These are phyloP conservation scores for Amoebophrya sp. DNA, from an alignment of 169 alveolate genomes.

Conservation along the genomic window DNA sequence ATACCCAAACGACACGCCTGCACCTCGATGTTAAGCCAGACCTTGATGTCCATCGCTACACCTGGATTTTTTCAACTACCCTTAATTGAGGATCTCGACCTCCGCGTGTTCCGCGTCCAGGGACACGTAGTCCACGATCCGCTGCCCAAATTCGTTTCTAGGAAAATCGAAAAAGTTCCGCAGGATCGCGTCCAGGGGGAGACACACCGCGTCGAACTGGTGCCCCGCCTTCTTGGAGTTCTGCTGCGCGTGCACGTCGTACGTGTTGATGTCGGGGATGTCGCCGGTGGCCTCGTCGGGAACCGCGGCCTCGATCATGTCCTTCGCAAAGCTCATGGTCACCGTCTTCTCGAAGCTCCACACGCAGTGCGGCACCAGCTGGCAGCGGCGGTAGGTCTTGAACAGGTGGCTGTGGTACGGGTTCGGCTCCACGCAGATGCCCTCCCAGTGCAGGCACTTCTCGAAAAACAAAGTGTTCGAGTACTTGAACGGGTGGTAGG, in stretches of 20 bases:
- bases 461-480: neutral
- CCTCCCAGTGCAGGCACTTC: slow-evolving; percentile 10
- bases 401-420: neutral
- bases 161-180: neutral
- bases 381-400: neutral
- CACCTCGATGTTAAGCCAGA: too few species aligned
- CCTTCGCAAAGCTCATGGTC: neutral
- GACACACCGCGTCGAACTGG: neutral
- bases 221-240: neutral
- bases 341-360: neutral
- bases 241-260: neutral
- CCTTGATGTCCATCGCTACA: too few species aligned
- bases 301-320: neutral
- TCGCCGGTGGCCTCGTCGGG: neutral
- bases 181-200: neutral
- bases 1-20: too few species aligned
- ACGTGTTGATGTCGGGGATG: neutral
- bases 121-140: neutral
- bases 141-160: neutral
- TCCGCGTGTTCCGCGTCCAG: neutral
- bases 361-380: neutral
- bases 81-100: neutral
- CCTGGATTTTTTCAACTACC: too few species aligned
- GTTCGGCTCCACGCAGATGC: slow-evolving; percentile 9
- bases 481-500: neutral